A percentile compares a stretch with the other conserved stretches of the same genome.
Evolutionary conservation across 148 eudicot genomes (phyloP).

Genomic region (Heliamphora exappendiculata): DNA sequence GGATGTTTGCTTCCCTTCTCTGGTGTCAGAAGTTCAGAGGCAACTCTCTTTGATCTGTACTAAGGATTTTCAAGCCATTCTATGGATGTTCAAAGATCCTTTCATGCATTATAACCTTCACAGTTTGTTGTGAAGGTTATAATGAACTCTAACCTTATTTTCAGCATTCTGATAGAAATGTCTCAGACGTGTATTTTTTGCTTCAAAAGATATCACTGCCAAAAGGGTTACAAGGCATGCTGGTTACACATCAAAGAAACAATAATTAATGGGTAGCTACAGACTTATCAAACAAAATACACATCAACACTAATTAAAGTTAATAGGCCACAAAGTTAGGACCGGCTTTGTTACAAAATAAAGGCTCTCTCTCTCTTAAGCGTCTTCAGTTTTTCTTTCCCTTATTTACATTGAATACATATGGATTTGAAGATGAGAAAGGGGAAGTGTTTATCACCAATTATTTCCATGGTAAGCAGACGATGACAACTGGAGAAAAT

Average conservation of each 20-base stretch:
- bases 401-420: background rate
- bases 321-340: background rate
- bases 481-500: no score
- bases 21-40: constrained; percentile 46
- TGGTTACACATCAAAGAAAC: background rate
- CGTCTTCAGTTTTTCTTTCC: background rate
- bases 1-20: constrained; percentile 53
- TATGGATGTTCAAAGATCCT: no score
- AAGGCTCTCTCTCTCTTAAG: background rate
- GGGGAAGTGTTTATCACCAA: background rate
- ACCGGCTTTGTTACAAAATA: no score
- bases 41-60: constrained; percentile 64
- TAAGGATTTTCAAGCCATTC: no score
- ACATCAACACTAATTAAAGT: background rate
- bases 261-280: background rate
- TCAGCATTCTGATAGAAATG: constrained; percentile 74
- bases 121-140: background rate
- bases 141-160: constrained; percentile 51
- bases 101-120: background rate
- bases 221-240: background rate
- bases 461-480: background rate
- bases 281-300: background rate
- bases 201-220: constrained; percentile 69
- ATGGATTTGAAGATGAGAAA: background rate
- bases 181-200: constrained; percentile 63